Evolutionary conservation across 1,139 yeast species (phyloP).

Genomic region (Kodamaea fungicola): DNA sequence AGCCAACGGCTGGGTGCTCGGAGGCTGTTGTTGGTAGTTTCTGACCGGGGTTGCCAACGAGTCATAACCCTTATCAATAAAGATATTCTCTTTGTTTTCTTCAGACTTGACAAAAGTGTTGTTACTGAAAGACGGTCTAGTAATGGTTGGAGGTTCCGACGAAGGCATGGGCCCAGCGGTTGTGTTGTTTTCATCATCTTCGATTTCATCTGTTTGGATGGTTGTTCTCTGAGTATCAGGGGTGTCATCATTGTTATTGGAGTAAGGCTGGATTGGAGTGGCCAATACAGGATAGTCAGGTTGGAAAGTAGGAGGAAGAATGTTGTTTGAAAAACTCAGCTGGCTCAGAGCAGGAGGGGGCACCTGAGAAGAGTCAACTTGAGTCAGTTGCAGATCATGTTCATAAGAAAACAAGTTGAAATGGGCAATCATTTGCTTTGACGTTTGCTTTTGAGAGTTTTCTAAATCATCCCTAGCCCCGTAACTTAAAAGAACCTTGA

Average conservation of each 20-base stretch:
- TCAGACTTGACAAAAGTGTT: constrained; percentile 25
- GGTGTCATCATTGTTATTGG: constrained; percentile 28
- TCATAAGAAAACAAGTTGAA: constrained; percentile 19
- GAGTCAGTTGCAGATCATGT: constrained; percentile 8
- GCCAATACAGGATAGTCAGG: constrained; percentile 20
- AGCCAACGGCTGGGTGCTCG: constrained; percentile 28
- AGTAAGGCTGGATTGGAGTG: constrained; percentile 36
- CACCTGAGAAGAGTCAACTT: constrained; percentile 5
- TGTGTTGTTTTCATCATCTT: constrained; percentile 18
- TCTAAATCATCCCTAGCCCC: constrained; percentile 49
- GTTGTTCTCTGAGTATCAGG: constrained; percentile 50
- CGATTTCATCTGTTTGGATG: constrained; percentile 40
- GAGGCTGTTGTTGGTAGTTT: constrained; percentile 9
- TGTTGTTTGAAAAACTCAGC: background rate
- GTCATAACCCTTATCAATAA: constrained; percentile 30
- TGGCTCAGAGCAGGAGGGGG: background rate
- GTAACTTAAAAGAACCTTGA: constrained; percentile 34
- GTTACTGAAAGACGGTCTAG: constrained; percentile 13
- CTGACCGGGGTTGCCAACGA: constrained; percentile 32
- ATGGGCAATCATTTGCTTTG: constrained; percentile 29
- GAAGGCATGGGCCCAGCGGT: background rate
- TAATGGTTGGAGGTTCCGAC: constrained; percentile 22
- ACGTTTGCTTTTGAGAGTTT: constrained; percentile 39
- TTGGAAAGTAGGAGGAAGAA: background rate
- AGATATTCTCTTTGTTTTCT: constrained; percentile 44